Evolutionary conservation across 2,329 filamentous ascomycete genomes (phyloP), one percentile per base, ranked within the genome.

Genomic region (Sordariomycetes sp.): DNA sequence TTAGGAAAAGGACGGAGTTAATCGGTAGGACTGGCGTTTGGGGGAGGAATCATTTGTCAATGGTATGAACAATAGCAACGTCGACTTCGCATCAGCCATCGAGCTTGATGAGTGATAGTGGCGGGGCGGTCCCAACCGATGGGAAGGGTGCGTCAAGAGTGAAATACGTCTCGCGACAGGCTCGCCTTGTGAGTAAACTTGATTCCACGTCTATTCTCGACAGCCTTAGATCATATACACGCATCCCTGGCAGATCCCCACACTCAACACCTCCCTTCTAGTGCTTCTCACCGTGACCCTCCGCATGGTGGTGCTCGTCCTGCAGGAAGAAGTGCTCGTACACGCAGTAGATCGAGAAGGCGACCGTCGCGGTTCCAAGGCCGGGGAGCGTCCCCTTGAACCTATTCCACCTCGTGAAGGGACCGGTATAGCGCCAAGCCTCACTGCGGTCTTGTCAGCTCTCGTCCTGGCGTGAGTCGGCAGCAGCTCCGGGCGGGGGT

Each of bases 361-460:
- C 92, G 60, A 94, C 92, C 5, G 88, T 88, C 35, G 91, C 94
- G 66, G 93, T 96, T 63, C 94, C 94, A 66, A 99, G 80, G 61
- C 94, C 94, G 43, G 94, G 94, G 71, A 99, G 90, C 63, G 85
- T 79, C 67, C 82, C 79, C 77, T 87, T 91, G 79, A 97, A 94
- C 66, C 94, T 88, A 77, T 96, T 96, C 76, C 79, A 88, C 66
- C 93, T 84, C 64, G 86, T 87, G 79, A 97, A 97, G 58, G 83
- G 86, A 62, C 93, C 94, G 40, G 82, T 86, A 79, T 96, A 97
- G 74, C 94, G 83, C 94, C 94, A 99, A 70, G 89, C 82, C 79
- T 99, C 94, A 70, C 94, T 99, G 71, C 63, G 5, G 32, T 8
- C 22, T 25, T 16, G 37, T 54, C 22, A 48, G 34, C 24, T 18